Evolutionary conservation across 495 filamentous ascomycete genomes (phyloP).

Genomic region (Cercophora scortea): DNA sequence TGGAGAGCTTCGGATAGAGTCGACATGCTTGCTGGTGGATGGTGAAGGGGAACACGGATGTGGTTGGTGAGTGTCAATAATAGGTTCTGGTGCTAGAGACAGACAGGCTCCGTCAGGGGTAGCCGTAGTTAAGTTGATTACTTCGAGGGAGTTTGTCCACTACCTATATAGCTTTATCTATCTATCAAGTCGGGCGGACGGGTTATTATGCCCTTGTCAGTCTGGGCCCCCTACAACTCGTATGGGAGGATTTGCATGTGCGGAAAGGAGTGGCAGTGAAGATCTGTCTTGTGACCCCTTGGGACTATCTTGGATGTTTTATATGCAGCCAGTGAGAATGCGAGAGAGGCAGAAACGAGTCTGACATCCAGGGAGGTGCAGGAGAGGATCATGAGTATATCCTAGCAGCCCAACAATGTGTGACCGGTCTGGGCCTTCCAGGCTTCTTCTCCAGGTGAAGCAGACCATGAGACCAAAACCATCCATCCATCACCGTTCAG

Average conservation of each 20-base stretch:
- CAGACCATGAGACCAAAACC: not conserved
- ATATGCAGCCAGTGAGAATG: not conserved
- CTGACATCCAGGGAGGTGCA: too few relatives aligned
- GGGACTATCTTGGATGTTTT: not conserved
- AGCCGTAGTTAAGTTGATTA: too few relatives aligned
- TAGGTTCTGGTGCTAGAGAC: too few relatives aligned
- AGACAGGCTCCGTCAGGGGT: too few relatives aligned
- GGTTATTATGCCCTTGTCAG: too few relatives aligned
- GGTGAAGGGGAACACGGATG: not conserved
- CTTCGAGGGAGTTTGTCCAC: too few relatives aligned
- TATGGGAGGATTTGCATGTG: not conserved
- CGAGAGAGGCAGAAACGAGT: not conserved
- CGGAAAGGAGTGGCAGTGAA: not conserved
- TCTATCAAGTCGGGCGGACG: not conserved
- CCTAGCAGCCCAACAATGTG: not conserved
- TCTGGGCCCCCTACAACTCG: not conserved
- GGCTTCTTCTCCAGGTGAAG: not conserved
- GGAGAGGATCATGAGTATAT: not conserved
- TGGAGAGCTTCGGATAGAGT: constrained; percentile 17
- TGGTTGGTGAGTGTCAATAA: too few relatives aligned
- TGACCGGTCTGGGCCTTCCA: too few relatives aligned
- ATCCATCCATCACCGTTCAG: not conserved
- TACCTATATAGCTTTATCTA: not conserved
- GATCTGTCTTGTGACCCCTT: not conserved
- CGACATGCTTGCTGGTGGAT: constrained; percentile 10